These are phyloP conservation scores for Gastrodia elata DNA, from an alignment of 106 monocot species.

Conservation along the genomic window DNA sequence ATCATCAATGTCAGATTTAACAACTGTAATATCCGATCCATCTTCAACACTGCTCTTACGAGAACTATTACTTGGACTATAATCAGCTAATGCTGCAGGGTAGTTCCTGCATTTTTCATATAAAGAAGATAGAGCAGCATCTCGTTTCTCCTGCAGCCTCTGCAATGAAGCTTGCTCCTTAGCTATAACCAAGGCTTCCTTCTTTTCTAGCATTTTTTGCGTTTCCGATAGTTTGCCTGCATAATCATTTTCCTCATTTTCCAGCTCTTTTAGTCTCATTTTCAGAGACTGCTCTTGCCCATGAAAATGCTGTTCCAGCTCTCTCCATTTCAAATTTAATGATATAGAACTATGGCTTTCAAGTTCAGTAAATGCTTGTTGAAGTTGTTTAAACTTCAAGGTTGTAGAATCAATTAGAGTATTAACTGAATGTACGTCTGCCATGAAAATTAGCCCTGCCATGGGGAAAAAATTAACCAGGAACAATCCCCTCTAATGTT, in stretches of 20 bases:
- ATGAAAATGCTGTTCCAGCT: slow-evolving; percentile 72
- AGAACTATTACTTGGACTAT: slow-evolving; percentile 6
- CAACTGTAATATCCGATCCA: slow-evolving; percentile 15
- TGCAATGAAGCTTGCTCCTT: slow-evolving; percentile 74
- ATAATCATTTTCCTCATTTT: slow-evolving; percentile 68
- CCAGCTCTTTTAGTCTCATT: slow-evolving; percentile 52
- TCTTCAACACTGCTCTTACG: slow-evolving; percentile 24
- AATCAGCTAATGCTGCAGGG: slow-evolving; percentile 9
- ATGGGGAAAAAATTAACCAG: neutral
- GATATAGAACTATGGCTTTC: slow-evolving; percentile 45
- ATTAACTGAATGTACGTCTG: slow-evolving; percentile 49
- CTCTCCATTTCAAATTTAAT: slow-evolving; percentile 67
- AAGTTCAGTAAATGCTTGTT: slow-evolving; percentile 68
- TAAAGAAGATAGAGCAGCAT: slow-evolving; percentile 56
- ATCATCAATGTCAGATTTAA: slow-evolving; percentile 24
- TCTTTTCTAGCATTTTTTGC: slow-evolving; percentile 47
- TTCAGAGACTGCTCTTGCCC: slow-evolving; percentile 81
- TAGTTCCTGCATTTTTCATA: slow-evolving; percentile 24
- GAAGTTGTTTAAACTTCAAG: slow-evolving; percentile 76
- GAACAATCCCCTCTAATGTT: neutral
- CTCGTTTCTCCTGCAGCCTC: slow-evolving; percentile 65
- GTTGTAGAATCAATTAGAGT: slow-evolving; percentile 62
- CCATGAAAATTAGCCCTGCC: slow-evolving; percentile 39
- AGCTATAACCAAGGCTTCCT: slow-evolving; percentile 48
- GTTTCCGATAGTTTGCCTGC: slow-evolving; percentile 36